Evolutionary conservation across 2,329 filamentous ascomycete genomes (phyloP).

Genomic region (Colletotrichum somersetense): DNA sequence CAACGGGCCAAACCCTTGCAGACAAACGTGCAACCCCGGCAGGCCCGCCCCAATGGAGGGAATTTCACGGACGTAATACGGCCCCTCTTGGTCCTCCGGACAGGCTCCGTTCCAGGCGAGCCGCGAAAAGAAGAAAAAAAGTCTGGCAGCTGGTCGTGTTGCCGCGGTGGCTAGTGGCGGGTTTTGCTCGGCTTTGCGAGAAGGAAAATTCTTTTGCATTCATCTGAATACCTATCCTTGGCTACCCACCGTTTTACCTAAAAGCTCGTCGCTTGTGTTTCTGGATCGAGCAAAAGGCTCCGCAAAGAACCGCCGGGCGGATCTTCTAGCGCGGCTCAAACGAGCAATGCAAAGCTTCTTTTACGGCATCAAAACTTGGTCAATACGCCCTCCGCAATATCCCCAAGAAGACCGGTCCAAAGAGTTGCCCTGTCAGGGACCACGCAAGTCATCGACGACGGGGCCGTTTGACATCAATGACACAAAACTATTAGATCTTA

Average conservation of each 20-base stretch:
- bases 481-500: slow-evolving; percentile 40
- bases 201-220: slow-evolving; percentile 32
- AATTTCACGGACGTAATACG: slow-evolving; percentile 23
- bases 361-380: slow-evolving; percentile 39
- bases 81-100: slow-evolving; percentile 12
- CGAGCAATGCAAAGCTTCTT: slow-evolving; percentile 40
- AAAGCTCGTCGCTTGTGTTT: slow-evolving; percentile 35
- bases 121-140: neutral
- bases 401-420: slow-evolving; percentile 25
- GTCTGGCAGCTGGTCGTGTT: neutral
- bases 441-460: neutral
- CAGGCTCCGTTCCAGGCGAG: slow-evolving; percentile 7
- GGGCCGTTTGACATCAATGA: slow-evolving; percentile 22
- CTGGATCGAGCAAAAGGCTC: slow-evolving; percentile 21
- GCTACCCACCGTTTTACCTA: slow-evolving; percentile 38
- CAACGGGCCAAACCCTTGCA: slow-evolving; percentile 14
- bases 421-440: slow-evolving; percentile 21
- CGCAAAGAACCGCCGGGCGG: slow-evolving; percentile 25
- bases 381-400: slow-evolving; percentile 22
- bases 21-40: neutral
- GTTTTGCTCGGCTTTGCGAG: slow-evolving; percentile 38
- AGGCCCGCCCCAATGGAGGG: slow-evolving; percentile 2
- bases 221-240: slow-evolving; percentile 21
- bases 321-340: slow-evolving; percentile 39
- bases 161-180: slow-evolving; percentile 33